Evolutionary conservation across 306 rosid species (phyloP), one percentile per base, ranked within the genome.

Genomic region (Dicorynia guianensis): DNA sequence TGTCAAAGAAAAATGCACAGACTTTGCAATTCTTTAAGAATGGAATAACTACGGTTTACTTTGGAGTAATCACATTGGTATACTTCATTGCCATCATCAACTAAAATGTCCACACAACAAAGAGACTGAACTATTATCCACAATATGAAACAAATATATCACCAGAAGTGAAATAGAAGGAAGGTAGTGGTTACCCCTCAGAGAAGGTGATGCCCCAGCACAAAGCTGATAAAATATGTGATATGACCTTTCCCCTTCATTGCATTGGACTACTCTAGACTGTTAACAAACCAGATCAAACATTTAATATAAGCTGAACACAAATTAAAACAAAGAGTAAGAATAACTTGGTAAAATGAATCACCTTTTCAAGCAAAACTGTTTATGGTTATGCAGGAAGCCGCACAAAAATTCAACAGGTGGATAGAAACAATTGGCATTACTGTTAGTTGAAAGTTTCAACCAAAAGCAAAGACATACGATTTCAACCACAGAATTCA

Each of bases 231-330:
- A 95, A 89, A 95, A 95, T 81, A 95, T 95, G 85, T 95, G 99
- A 73, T 95, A 95, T 25, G 99, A 95, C 85, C 99, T 92, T 69
- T 95, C 99, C 74, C 97, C 97, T 76, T 87, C 97, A 20, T 86
- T 89, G 91, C 99, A 95, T 86, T 95, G 98, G 73, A 95, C 99
- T 59, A 95, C 99, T 87, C 99, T 87, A 67, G 99, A 95, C 99
- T 95, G 97, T 86, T 76, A 35, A 82, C 36, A 67, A 39, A 43
- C 53, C 40, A 67, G 61, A 76, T 54, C 79, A 59, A 77, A 66
- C 77, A 48, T 46, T 67, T 69, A 33, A 80, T 46, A 34, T 64
- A 69, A 67, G 39, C 71, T 56, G 66, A 74, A 63, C 50, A 61
- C 10, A 69, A 72, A 69, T 49, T 39, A 77, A 52, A 66, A 67